These are phyloP conservation scores for Termitomyces sp. DNA, from an alignment of 768 basidiomycete species.

Conservation along the genomic window DNA sequence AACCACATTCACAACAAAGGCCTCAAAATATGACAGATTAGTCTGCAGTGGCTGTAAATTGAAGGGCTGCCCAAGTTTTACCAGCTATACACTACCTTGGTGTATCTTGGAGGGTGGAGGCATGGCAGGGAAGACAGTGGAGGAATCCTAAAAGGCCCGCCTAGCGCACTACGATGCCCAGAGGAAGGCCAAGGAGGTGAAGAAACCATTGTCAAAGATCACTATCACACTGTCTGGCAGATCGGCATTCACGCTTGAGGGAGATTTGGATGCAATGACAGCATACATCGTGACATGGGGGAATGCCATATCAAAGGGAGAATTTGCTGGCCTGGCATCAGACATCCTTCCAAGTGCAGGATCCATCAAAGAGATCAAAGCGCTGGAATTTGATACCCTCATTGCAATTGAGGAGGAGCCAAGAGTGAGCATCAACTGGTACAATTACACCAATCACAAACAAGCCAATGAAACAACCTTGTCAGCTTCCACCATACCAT, in stretches of 20 bases:
- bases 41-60: too few relatives aligned
- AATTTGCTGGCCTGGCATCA: neutral
- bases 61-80: too few relatives aligned
- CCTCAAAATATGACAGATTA: too few relatives aligned
- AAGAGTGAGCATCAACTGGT: neutral
- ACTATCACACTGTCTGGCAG: neutral
- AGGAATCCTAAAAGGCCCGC: neutral
- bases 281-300: neutral
- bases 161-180: neutral
- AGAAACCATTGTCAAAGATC: neutral
- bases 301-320: neutral
- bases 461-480: too few relatives aligned
- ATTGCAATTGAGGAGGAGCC: neutral
- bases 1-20: too few relatives aligned
- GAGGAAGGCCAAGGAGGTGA: neutral
- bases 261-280: neutral
- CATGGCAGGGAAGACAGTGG: neutral
- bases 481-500: neutral
- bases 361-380: neutral
- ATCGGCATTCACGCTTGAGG: neutral
- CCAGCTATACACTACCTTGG: too few relatives aligned
- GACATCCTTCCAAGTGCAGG: neutral
- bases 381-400: neutral
- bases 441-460: neutral
- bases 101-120: too few relatives aligned